Base-by-base conservation (phyloP, 371 early-diverging fungal species). In the Rhizopus delemar region DNA sequence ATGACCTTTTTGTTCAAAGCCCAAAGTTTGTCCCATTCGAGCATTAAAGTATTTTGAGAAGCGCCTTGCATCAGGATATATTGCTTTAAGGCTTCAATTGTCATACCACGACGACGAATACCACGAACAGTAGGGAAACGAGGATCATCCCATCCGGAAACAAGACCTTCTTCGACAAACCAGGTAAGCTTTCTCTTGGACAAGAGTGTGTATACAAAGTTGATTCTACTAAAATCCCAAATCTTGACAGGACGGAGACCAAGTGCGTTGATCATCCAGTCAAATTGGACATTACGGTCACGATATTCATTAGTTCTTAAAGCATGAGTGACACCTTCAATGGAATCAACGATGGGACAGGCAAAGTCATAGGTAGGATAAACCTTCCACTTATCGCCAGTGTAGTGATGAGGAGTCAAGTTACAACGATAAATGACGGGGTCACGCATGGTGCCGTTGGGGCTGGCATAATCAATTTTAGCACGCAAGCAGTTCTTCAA, bases 21-120 rank as follows among this genome's bases (percentile, higher is more conserved):
- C 99, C 99, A 99, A 52, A 99, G 85, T 82, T 99, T 99, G 84
- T 99, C 99, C 99, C 99, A 99, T 70, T 98, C 97, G 53, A 98
- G 79, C 56, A 93, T 76, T 53, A 97, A 78, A 41, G 83, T 89
- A 77, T 94, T 97, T 77, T 98, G 96, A 41, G 99, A 96, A 33
- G 98, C 96, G 55, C 99, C 99, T 82, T 99, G 99, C 92, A 94
- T 95, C 51, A 99, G 75, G 66, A 99, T 98, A 68, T 99, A 99
- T 70, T 96, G 89, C 67, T 93, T 93, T 65, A 99, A 84, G 0
- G 97, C 99, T 66, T 97, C 95, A 70, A 99, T 93, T 45, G 97
- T 96, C 91, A 99, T 84, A 57, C 99, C 99, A 65, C 97, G 89
- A 62, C 99, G 94, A 58, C 88, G 89, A 73, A 99, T 99, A 60